Evolutionary conservation across 768 basidiomycete genomes (phyloP), one percentile per base, ranked within the genome.

Genomic region (Hirschioporus abietinus): DNA sequence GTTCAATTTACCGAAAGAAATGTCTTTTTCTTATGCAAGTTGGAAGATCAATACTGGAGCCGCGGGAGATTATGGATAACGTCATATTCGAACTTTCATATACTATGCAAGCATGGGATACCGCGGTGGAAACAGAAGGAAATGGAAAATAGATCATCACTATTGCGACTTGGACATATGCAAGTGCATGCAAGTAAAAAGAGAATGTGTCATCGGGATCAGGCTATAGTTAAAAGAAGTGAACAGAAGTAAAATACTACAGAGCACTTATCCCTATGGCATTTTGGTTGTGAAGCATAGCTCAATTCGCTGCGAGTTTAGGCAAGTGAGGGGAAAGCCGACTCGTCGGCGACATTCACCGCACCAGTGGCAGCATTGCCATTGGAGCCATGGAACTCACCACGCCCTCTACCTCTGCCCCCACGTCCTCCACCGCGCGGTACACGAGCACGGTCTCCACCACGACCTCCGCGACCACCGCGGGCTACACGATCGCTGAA

Each of bases 241-340:
- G 42, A 52, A 20, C 42, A 52, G 42, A 52, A 52, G 42, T 52
- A 20, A 52, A 52, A 52, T 12, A 52, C 42, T 52, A 52, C 42
- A 52, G 42, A 52, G 42, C 42, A 52, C 42, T 15, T 20, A 20
- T 52, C 42, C 60, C 60, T 24, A 61, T 34, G 25, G 23, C 60
- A 61, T 34, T 61, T 61, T 61, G 5, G 9, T 7, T 15, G 12
- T 61, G 24, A 17, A 34, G 25, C 60, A 15, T 17, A 20, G 20
- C 30, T 3, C 30, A 18, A 25, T 25, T 15, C 18, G n/a, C 60
- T 61, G 60, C 25, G 25, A 61, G 60, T 18, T 73, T 76, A 85
- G 68, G 91, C 84, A 70, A 97, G 85, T 70, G 95, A 93, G 60
- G 95, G 95, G 88, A 97, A 97, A 67, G 93, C 94, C 27, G 79